Evolutionary conservation across 805 yeast species (phyloP).

Genomic region (Pichia exigua): DNA sequence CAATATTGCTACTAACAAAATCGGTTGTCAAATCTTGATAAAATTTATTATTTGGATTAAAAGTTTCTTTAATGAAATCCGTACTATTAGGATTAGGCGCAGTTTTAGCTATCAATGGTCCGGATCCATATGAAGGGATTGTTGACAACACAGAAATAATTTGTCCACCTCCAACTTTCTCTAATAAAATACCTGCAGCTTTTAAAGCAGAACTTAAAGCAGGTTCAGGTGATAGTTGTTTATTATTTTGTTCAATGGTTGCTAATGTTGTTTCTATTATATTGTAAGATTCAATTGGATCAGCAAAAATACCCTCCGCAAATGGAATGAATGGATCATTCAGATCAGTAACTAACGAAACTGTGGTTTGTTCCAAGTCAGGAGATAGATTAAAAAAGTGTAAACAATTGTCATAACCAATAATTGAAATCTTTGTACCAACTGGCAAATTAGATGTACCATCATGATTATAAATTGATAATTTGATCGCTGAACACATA

Average conservation of each 20-base stretch:
- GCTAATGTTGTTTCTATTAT: conserved; percentile 63
- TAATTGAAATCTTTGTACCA: conserved; percentile 55
- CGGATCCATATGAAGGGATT: conserved; percentile 78
- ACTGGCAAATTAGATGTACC: conserved; percentile 26
- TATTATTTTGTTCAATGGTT: conserved; percentile 43
- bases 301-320: conserved; percentile 67
- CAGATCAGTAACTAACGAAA: conserved; percentile 59
- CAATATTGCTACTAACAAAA: conserved; percentile 51
- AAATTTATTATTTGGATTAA: conserved; percentile 52
- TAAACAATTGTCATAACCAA: conserved; percentile 65
- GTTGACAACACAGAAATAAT: conserved; percentile 59
- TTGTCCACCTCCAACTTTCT: conserved; percentile 74
- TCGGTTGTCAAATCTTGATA: conserved; percentile 54
- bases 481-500: conserved; percentile 28
- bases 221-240: conserved; percentile 45
- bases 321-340: conserved; percentile 81
- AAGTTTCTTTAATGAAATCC: conserved; percentile 38
- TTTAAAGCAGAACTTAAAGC: conserved; percentile 75
- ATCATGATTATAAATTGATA: conserved; percentile 43
- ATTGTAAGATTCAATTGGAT: conserved; percentile 56
- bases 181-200: conserved; percentile 56
- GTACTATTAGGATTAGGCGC: conserved; percentile 28
- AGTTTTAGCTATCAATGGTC: conserved; percentile 45
- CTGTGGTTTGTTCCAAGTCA: conserved; percentile 45
- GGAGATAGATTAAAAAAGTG: conserved; percentile 67